Conservation (phyloP, 1,284 basidiomycete species). For the Tilletia walkeri region DNA sequence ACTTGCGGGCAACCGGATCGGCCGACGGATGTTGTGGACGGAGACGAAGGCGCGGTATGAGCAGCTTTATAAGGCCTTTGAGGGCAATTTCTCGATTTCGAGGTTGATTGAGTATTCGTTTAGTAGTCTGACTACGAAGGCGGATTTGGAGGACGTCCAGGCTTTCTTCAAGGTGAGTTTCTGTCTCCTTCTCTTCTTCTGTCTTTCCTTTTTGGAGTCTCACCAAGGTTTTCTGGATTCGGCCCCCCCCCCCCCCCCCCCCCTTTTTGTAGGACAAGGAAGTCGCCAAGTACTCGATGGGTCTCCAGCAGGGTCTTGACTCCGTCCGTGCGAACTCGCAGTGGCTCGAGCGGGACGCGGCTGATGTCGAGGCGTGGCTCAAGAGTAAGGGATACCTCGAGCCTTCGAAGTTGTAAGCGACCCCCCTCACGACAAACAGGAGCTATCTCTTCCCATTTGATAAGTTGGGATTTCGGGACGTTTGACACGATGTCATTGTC, state of each 20-base stretch:
- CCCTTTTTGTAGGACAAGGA: conserved; percentile 42
- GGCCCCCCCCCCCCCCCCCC: no score
- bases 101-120: conserved; percentile 62
- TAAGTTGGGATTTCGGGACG: no score
- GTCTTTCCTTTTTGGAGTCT: conserved; percentile 19
- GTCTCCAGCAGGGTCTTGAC: conserved; percentile 69
- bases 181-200: background rate
- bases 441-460: no score
- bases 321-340: conserved; percentile 64
- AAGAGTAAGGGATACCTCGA: conserved; percentile 55
- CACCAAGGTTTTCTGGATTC: no score
- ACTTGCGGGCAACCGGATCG: conserved; percentile 48
- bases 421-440: no score
- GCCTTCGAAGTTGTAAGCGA: conserved; percentile 8
- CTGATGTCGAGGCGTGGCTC: conserved; percentile 64
- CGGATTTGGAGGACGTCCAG: conserved; percentile 69
- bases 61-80: conserved; percentile 65
- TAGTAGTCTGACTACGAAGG: conserved; percentile 65
- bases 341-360: conserved; percentile 65
- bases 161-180: conserved; percentile 60
- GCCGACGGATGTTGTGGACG: conserved; percentile 54
- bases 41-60: conserved; percentile 53
- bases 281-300: conserved; percentile 60
- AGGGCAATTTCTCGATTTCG: conserved; percentile 49
- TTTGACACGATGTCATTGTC: no score